These are phyloP conservation scores for Blastobotrys proliferans DNA, from an alignment of 1,139 yeast species.

Conservation along the genomic window DNA sequence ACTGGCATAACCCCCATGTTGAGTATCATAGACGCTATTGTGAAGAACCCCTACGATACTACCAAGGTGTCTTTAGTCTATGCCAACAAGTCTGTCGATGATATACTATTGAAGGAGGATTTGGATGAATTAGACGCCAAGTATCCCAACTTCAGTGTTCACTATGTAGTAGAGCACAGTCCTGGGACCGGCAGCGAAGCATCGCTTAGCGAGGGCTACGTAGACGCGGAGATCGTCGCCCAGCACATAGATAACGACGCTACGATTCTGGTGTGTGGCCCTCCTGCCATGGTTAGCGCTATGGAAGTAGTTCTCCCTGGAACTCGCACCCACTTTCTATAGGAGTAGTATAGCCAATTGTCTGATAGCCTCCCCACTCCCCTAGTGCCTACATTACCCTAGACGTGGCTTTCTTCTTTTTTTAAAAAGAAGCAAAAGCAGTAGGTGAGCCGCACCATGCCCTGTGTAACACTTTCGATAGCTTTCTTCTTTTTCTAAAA, in stretches of 20 bases:
- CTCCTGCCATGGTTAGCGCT: constrained; percentile 76
- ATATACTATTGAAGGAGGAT: constrained; percentile 71
- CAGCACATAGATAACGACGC: constrained; percentile 59
- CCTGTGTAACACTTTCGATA: too few species aligned
- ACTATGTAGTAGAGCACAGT: constrained; percentile 62
- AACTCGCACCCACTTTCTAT: neutral
- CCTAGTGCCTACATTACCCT: neutral
- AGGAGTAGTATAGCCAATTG: neutral
- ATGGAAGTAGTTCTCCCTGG: constrained; percentile 37
- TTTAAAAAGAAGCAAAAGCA: neutral
- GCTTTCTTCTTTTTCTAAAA: too few species aligned
- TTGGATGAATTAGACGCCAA: constrained; percentile 61
- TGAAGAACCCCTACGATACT: constrained; percentile 65
- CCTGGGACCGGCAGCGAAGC: constrained; percentile 45
- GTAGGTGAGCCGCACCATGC: too few species aligned
- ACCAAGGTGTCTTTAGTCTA: constrained; percentile 67
- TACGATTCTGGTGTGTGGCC: constrained; percentile 90
- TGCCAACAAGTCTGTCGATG: constrained; percentile 70
- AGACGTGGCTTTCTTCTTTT: neutral
- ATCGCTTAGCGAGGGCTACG: constrained; percentile 57
- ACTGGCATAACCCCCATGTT: constrained; percentile 91
- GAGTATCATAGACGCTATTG: constrained; percentile 77
- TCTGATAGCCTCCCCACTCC: neutral
- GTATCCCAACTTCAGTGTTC: constrained; percentile 61
- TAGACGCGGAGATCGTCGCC: constrained; percentile 67